Percentiles rank a stretch among this genome's conserved stretches.
phyloP scores from a whole-genome alignment of 495 filamentous ascomycete genomes.

The Aspergillus indologenus region DNA sequence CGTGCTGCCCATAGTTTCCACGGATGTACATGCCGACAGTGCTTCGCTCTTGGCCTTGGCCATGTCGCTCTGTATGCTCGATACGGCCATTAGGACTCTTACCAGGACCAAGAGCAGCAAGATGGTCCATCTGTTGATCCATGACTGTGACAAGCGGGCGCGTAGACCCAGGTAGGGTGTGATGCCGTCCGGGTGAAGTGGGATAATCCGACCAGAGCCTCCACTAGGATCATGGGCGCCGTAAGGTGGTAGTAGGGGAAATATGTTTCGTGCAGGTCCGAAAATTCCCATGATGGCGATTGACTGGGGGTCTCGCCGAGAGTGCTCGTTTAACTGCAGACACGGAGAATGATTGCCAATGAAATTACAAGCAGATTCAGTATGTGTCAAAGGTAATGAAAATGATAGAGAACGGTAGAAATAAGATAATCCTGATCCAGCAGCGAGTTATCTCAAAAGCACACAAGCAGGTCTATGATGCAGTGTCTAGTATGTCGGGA shows the following conservation, averaged over 20 bases:
- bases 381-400: conserved; percentile 6
- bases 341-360: neutral
- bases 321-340: neutral
- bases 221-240: conserved; percentile 39
- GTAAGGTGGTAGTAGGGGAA: conserved; percentile 45
- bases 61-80: conserved; percentile 67
- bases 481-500: neutral
- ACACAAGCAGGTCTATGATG: neutral
- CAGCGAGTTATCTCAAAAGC: conserved; percentile 9
- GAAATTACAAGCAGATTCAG: neutral
- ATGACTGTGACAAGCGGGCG: conserved; percentile 87
- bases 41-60: conserved; percentile 74
- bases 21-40: conserved; percentile 79
- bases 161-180: conserved; percentile 92
- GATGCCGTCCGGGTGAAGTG: conserved; percentile 67
- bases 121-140: conserved; percentile 97
- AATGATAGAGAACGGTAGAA: conserved; percentile 3
- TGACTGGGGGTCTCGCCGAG: neutral
- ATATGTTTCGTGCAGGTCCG: conserved; percentile 32
- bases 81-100: conserved; percentile 71
- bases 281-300: conserved; percentile 31
- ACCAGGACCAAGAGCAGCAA: conserved; percentile 80
- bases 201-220: conserved; percentile 26
- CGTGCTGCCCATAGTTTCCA: conserved; percentile 90
- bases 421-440: conserved; percentile 13